These are phyloP conservation scores for Ophiostoma himal-ulmi DNA, from an alignment of 2,329 filamentous ascomycete species.

Conservation along the genomic window DNA sequence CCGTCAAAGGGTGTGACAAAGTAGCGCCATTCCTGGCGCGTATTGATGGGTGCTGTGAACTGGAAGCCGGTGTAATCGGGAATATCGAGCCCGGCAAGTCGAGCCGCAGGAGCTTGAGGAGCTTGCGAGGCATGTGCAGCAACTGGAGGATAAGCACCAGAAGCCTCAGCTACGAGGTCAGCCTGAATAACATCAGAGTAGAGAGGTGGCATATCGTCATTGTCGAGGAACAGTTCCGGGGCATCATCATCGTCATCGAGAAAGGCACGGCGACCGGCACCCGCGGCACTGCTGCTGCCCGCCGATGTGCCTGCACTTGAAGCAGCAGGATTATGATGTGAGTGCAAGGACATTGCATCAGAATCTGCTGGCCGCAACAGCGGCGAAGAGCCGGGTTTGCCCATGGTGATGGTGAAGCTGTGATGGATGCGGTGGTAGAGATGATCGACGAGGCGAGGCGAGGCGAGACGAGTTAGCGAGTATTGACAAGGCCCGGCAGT, in stretches of 20 bases:
- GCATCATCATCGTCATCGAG: slow-evolving; percentile 30
- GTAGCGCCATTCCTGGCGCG: slow-evolving; percentile 17
- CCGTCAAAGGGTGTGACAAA: not conserved
- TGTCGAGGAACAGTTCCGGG: slow-evolving; percentile 34
- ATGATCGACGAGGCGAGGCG: not conserved
- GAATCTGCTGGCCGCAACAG: slow-evolving; percentile 24
- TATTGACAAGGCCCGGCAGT: no score
- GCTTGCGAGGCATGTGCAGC: slow-evolving; percentile 29
- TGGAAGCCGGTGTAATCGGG: not conserved
- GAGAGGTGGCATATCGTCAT: slow-evolving; percentile 42
- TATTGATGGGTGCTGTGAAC: not conserved
- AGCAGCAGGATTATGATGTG: slow-evolving; percentile 21
- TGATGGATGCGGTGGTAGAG: not conserved
- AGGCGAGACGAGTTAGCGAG: no score
- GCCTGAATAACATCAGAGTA: slow-evolving; percentile 38
- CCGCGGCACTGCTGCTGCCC: not conserved
- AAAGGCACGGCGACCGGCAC: not conserved
- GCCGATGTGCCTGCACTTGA: not conserved
- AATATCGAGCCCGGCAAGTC: slow-evolving; percentile 17
- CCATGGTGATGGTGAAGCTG: slow-evolving; percentile 15
- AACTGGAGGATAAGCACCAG: slow-evolving; percentile 29
- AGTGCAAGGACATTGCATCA: slow-evolving; percentile 32
- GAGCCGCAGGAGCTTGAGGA: not conserved
- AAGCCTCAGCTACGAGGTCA: slow-evolving; percentile 17
- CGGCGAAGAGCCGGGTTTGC: slow-evolving; percentile 19